Evolutionary conservation across 805 yeast genomes (phyloP).

Genomic region (Kodamaea jinghongensis): DNA sequence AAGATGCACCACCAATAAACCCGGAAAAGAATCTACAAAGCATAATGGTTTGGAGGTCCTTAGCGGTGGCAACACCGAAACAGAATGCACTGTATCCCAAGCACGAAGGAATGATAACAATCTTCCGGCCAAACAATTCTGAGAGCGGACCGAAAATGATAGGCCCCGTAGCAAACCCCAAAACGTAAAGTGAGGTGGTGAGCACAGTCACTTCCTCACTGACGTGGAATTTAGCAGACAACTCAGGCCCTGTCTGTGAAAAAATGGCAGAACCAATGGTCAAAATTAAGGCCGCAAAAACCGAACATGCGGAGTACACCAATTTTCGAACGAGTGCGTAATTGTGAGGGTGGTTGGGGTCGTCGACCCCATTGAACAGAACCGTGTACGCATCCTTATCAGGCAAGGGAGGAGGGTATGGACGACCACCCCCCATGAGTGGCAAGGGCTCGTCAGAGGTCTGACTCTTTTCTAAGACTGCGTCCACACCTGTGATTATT

Average conservation of each 20-base stretch:
- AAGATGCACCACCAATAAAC: slow-evolving; percentile 23
- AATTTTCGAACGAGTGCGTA: slow-evolving; percentile 37
- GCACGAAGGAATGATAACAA: slow-evolving; percentile 54
- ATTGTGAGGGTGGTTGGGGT: slow-evolving; percentile 78
- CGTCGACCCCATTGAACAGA: slow-evolving; percentile 71
- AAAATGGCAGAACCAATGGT: slow-evolving; percentile 42
- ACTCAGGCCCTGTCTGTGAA: slow-evolving; percentile 53
- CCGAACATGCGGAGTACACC: slow-evolving; percentile 24
- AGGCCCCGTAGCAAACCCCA: slow-evolving; percentile 94
- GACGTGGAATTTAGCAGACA: slow-evolving; percentile 55
- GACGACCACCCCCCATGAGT: slow-evolving; percentile 64
- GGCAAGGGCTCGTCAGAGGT: slow-evolving; percentile 31
- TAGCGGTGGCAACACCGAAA: slow-evolving; percentile 36
- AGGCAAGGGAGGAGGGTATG: slow-evolving; percentile 60
- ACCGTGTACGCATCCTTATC: slow-evolving; percentile 58
- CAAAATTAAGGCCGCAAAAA: slow-evolving; percentile 27
- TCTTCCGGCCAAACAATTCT: slow-evolving; percentile 72
- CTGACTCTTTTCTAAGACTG: slow-evolving; percentile 17
- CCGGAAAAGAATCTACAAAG: slow-evolving; percentile 24
- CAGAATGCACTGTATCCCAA: slow-evolving; percentile 58
- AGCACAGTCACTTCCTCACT: slow-evolving; percentile 66
- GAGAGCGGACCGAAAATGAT: slow-evolving; percentile 62
- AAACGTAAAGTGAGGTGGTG: slow-evolving; percentile 74
- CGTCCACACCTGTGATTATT: slow-evolving; percentile 19
- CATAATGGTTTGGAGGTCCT: slow-evolving; percentile 23